Percentiles rank a stretch among this genome's conserved stretches.
Evolutionary conservation across 2,329 filamentous ascomycete species (phyloP).

Genomic region (Cordyceps fumosorosea): DNA sequence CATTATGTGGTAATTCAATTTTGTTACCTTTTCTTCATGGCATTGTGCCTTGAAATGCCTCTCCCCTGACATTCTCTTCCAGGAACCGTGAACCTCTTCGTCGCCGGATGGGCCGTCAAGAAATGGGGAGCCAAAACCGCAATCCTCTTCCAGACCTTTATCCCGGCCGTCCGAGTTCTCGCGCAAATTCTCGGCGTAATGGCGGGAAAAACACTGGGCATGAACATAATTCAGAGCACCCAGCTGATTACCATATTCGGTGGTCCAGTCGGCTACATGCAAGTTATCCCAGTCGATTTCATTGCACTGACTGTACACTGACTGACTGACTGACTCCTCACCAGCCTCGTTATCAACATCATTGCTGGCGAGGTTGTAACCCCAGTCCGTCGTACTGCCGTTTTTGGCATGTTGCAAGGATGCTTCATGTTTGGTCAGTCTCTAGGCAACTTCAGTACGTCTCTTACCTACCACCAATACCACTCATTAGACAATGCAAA

Average conservation of each 20-base stretch:
- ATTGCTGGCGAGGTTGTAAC: constrained; percentile 60
- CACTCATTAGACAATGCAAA: not conserved
- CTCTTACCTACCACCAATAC: not conserved
- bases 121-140: constrained; percentile 56
- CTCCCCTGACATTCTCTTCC: not conserved
- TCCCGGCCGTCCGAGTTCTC: constrained; percentile 56
- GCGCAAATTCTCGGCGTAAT: constrained; percentile 60
- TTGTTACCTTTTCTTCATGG: not conserved
- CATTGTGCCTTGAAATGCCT: not conserved
- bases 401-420: constrained; percentile 60
- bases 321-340: too few relatives aligned
- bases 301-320: not conserved
- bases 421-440: constrained; percentile 61
- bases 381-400: constrained; percentile 52
- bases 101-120: constrained; percentile 62
- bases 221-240: constrained; percentile 59
- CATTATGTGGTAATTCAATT: constrained; percentile 47
- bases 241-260: constrained; percentile 64
- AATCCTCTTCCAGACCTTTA: constrained; percentile 55
- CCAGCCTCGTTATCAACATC: constrained; percentile 56
- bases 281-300: constrained; percentile 8
- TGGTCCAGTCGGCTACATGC: constrained; percentile 62
- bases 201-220: constrained; percentile 54
- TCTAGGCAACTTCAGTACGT: constrained; percentile 51
- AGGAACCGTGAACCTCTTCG: constrained; percentile 56